Conservation (phyloP, 2,329 filamentous ascomycete genomes). For the Lachnellula cervina region DNA sequence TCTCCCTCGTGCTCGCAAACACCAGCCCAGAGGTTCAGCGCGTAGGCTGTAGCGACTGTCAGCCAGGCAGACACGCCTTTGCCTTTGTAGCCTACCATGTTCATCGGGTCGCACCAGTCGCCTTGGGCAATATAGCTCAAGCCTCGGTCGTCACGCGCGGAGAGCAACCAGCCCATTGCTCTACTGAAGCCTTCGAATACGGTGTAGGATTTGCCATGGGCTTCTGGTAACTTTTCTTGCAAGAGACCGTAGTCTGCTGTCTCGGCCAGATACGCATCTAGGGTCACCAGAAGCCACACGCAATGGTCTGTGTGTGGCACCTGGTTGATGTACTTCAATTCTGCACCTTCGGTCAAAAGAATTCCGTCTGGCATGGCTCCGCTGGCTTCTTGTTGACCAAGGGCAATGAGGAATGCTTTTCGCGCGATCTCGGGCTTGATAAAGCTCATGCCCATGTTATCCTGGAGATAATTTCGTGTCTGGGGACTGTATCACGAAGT, state of each 20-base stretch:
- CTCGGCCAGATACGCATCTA: slow-evolving; percentile 51
- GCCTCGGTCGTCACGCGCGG: slow-evolving; percentile 46
- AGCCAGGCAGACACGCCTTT: slow-evolving; percentile 55
- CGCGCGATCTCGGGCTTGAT: slow-evolving; percentile 47
- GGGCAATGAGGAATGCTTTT: slow-evolving; percentile 43
- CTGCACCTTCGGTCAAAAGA: slow-evolving; percentile 47
- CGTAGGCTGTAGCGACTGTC: slow-evolving; percentile 50
- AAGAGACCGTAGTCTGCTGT: slow-evolving; percentile 49
- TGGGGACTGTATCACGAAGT: slow-evolving; percentile 36
- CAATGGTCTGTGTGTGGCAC: slow-evolving; percentile 57
- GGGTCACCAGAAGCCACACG: slow-evolving; percentile 51
- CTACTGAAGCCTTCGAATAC: slow-evolving; percentile 51
- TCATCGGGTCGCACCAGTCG: slow-evolving; percentile 58
- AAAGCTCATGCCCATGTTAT: slow-evolving; percentile 58
- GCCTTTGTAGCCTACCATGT: slow-evolving; percentile 57
- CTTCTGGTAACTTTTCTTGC: slow-evolving; percentile 38
- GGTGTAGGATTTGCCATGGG: slow-evolving; percentile 42
- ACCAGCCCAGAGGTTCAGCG: slow-evolving; percentile 48
- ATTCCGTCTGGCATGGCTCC: slow-evolving; percentile 57
- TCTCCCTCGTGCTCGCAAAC: slow-evolving; percentile 43
- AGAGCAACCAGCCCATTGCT: slow-evolving; percentile 54
- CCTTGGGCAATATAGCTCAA: slow-evolving; percentile 55
- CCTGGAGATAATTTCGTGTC: slow-evolving; percentile 55
- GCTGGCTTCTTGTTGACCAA: slow-evolving; percentile 48
- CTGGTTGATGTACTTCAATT: slow-evolving; percentile 57